Evolutionary conservation across 441 rosid genomes (phyloP).

Genomic region (Adansonia rubrostipa): DNA sequence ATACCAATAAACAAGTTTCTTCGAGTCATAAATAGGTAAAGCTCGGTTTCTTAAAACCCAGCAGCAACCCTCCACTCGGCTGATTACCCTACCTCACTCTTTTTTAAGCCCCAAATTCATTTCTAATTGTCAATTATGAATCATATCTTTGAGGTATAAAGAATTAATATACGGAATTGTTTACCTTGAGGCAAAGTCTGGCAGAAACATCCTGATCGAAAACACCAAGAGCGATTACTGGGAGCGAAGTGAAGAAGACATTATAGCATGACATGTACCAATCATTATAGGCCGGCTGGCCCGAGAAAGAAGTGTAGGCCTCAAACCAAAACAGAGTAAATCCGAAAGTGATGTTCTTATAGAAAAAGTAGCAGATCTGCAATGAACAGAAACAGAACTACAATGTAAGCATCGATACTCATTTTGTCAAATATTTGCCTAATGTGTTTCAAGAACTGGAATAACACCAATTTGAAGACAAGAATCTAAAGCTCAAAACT

Average conservation of each 20-base stretch:
- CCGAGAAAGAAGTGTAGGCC: conserved; percentile 88
- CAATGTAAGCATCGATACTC: conserved; percentile 1
- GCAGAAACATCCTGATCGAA: conserved; percentile 93
- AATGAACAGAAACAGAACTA: conserved; percentile 8
- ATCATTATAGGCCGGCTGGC: conserved; percentile 90
- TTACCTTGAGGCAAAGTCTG: conserved; percentile 79
- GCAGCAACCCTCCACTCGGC: no score
- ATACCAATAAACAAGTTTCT: no score
- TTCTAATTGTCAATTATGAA: background rate
- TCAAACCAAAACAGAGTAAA: conserved; percentile 89
- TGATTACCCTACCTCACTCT: background rate
- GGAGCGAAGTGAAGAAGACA: conserved; percentile 97
- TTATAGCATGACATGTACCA: conserved; percentile 92
- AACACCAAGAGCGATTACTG: conserved; percentile 92
- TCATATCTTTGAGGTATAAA: background rate
- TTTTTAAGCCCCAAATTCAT: background rate
- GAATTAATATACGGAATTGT: background rate
- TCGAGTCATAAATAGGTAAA: background rate
- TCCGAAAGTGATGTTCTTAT: conserved; percentile 87
- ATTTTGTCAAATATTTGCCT: background rate
- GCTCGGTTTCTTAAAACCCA: background rate
- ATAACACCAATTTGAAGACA: background rate
- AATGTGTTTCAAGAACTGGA: background rate
- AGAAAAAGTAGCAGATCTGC: conserved; percentile 96
- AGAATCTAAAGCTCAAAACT: background rate